phyloP scores from a whole-genome alignment of 2,329 filamentous ascomycete genomes.

The Xylariaceae sp. region DNA sequence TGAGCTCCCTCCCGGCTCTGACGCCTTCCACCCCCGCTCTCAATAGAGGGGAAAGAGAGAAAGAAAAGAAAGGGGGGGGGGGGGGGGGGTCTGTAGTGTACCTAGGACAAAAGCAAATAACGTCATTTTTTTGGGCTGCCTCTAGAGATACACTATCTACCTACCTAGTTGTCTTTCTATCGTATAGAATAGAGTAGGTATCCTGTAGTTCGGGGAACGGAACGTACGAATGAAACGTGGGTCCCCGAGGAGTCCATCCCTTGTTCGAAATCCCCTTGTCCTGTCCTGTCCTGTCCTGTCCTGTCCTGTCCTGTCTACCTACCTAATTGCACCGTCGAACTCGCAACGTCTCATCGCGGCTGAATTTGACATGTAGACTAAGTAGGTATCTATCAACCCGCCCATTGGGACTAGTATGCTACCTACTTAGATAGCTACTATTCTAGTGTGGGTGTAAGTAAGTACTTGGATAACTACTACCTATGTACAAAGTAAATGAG shows the following conservation, averaged over 20 bases:
- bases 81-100: conserved; percentile 10
- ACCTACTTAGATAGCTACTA: not conserved
- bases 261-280: not conserved
- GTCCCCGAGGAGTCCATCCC: conserved; percentile 7
- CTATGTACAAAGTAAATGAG: no score
- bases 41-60: no score
- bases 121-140: conserved; percentile 3
- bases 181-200: no score
- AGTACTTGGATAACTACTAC: no score
- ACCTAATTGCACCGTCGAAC: no score
- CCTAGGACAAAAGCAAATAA: not conserved
- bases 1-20: not conserved
- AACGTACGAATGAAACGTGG: not conserved
- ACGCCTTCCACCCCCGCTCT: no score
- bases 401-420: not conserved
- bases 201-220: conserved; percentile 1
- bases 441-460: no score
- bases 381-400: not conserved
- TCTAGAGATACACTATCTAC: conserved; percentile 4
- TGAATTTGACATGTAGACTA: not conserved
- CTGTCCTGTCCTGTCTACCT: not conserved
- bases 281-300: no score
- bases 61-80: no score
- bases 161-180: no score
- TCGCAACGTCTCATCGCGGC: not conserved